phyloP scores from a whole-genome alignment of 176 grass and related monocot species.

The Otatea glauca region DNA sequence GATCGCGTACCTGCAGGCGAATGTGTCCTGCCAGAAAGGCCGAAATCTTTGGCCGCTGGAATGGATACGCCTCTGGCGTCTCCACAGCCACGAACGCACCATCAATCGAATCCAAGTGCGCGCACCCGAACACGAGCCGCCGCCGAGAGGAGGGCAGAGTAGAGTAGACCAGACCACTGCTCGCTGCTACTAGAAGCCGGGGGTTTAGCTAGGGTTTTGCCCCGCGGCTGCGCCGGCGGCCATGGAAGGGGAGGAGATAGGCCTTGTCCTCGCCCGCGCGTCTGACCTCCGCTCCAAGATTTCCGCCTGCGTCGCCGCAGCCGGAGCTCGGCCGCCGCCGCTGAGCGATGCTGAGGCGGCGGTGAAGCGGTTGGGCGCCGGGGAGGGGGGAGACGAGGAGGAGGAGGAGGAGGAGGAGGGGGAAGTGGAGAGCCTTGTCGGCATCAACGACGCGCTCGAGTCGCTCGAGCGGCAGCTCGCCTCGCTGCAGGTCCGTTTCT shows the following conservation, averaged over 20 bases:
- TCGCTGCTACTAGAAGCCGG: neutral
- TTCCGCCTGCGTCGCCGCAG: slow-evolving; percentile 52
- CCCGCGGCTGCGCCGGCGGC: neutral
- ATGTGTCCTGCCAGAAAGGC: neutral
- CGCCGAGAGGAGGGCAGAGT: slow-evolving; percentile 3
- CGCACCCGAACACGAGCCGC: neutral
- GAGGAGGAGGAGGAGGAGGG: slow-evolving; percentile 35
- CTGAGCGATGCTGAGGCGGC: neutral
- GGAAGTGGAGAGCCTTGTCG: slow-evolving; percentile 52
- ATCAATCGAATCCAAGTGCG: too few species aligned
- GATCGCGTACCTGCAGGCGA: neutral
- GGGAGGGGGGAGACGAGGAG: neutral
- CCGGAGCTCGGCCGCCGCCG: neutral
- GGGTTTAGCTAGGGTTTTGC: slow-evolving; percentile 52
- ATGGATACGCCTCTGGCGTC: slow-evolving; percentile 38
- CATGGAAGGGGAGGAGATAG: slow-evolving; percentile 92
- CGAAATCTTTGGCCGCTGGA: too few species aligned
- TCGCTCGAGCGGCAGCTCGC: slow-evolving; percentile 84
- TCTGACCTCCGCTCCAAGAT: slow-evolving; percentile 79
- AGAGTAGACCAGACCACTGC: neutral
- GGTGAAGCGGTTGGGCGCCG: slow-evolving; percentile 24
- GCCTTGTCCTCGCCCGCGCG: slow-evolving; percentile 72
- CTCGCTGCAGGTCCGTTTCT: slow-evolving; percentile 62
- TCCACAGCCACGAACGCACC: slow-evolving; percentile 39
- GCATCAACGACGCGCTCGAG: slow-evolving; percentile 72